Percentiles rank a stretch among this genome's conserved stretches.
These are phyloP conservation scores for Eucalyptus globulus DNA, from an alignment of 345 rosid genomes.

Conservation along the genomic window DNA sequence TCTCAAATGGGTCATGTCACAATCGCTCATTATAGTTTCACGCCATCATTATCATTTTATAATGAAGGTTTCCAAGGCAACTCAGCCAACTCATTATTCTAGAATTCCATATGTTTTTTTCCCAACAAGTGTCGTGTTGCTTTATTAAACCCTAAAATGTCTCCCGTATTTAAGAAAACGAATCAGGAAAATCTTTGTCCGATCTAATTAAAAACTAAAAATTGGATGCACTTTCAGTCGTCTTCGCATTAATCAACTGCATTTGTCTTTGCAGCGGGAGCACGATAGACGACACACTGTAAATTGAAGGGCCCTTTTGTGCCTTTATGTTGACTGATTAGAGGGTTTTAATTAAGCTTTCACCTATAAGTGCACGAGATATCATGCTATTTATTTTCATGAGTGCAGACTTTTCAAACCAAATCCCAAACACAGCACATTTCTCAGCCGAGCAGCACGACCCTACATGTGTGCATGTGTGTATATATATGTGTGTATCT, in stretches of 20 bases:
- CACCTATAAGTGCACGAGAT: too few species aligned
- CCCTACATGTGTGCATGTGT: neutral
- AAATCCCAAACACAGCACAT: neutral
- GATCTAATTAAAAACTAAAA: neutral
- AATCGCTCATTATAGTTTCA: too few species aligned
- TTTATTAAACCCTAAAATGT: neutral
- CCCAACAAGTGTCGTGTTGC: neutral
- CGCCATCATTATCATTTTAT: too few species aligned
- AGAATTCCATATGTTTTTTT: neutral
- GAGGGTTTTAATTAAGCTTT: neutral
- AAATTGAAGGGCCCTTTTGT: neutral
- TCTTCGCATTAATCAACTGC: neutral
- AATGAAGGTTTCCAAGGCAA: too few species aligned
- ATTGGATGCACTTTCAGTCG: neutral
- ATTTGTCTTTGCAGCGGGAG: neutral
- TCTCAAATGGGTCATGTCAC: neutral
- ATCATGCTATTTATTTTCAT: neutral
- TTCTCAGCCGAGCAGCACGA: neutral
- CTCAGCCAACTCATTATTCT: neutral
- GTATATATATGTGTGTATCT: accelerated
- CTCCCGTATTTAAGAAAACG: neutral
- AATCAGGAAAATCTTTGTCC: neutral
- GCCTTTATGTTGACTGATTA: neutral
- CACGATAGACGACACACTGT: neutral
- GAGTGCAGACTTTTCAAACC: neutral